Evolutionary conservation across 768 basidiomycete genomes (phyloP).

Genomic region (Agrocybe chaxingu): DNA sequence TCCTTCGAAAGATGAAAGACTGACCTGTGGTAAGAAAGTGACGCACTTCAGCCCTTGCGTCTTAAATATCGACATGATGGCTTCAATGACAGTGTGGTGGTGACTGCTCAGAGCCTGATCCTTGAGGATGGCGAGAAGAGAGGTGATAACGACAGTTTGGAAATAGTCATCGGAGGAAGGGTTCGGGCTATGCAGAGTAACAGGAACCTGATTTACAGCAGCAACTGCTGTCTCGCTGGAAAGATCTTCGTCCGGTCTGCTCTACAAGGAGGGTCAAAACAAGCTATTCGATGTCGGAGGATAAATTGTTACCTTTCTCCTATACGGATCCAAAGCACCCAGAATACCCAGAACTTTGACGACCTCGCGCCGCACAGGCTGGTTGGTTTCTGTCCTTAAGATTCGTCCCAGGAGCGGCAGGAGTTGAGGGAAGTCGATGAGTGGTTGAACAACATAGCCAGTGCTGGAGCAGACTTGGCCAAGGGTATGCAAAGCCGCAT

Average conservation of each 20-base stretch:
- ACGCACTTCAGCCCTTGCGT: slow-evolving; percentile 97
- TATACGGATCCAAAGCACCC: slow-evolving; percentile 94
- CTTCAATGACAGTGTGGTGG: slow-evolving; percentile 94
- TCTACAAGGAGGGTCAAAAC: slow-evolving; percentile 26
- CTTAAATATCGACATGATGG: slow-evolving; percentile 98
- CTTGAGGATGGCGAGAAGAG: slow-evolving; percentile 81
- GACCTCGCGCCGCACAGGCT: slow-evolving; percentile 77
- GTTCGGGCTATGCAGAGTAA: slow-evolving; percentile 56
- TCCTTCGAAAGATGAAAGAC: slow-evolving; percentile 2
- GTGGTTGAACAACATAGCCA: slow-evolving; percentile 88
- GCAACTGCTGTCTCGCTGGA: slow-evolving; percentile 56
- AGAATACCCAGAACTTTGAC: slow-evolving; percentile 95
- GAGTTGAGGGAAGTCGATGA: slow-evolving; percentile 88
- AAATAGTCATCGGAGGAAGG: slow-evolving; percentile 91
- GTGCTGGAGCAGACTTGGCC: slow-evolving; percentile 96
- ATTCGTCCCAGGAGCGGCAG: slow-evolving; percentile 84
- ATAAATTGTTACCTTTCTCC: slow-evolving; percentile 67
- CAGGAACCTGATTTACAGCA: slow-evolving; percentile 66
- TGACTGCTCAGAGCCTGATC: slow-evolving; percentile 84
- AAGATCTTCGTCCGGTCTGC: slow-evolving; percentile 62
- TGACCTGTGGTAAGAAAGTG: slow-evolving; percentile 88
- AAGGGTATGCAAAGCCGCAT: slow-evolving; percentile 90
- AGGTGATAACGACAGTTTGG: slow-evolving; percentile 91
- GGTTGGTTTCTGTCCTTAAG: slow-evolving; percentile 74
- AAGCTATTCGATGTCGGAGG: background rate